These are phyloP conservation scores for Darksidea phi DNA, from an alignment of 495 filamentous ascomycete genomes.

Conservation along the genomic window DNA sequence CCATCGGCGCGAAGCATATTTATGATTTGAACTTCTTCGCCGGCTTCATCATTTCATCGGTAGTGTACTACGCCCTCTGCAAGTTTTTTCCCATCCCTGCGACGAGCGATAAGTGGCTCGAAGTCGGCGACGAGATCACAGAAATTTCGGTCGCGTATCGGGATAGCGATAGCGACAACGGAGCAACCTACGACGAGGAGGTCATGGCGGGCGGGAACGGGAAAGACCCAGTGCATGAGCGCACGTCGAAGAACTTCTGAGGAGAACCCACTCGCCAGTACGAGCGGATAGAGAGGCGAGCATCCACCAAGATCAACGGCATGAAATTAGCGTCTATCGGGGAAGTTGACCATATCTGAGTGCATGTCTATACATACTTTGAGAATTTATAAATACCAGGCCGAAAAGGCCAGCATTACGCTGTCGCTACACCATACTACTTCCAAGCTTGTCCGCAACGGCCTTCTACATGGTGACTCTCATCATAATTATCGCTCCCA, in stretches of 20 bases:
- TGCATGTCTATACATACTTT: too few relatives aligned
- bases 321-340: too few relatives aligned
- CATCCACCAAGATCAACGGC: too few relatives aligned
- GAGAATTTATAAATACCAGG: too few relatives aligned
- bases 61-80: slow-evolving; percentile 68
- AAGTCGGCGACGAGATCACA: slow-evolving; percentile 64
- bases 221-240: slow-evolving; percentile 1
- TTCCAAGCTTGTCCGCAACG: too few relatives aligned
- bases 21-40: slow-evolving; percentile 90
- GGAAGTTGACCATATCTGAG: too few relatives aligned
- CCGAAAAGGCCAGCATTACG: too few relatives aligned
- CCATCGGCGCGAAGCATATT: slow-evolving; percentile 76
- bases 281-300: too few relatives aligned
- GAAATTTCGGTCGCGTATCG: slow-evolving; percentile 48
- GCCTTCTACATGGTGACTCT: too few relatives aligned
- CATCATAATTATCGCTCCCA: too few relatives aligned
- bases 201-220: slow-evolving; percentile 15
- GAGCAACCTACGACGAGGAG: slow-evolving; percentile 27
- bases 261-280: too few relatives aligned
- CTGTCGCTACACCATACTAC: too few relatives aligned
- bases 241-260: background rate
- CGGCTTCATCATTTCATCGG: slow-evolving; percentile 70
- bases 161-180: slow-evolving; percentile 32
- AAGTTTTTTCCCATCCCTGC: slow-evolving; percentile 70
- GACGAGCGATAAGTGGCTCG: slow-evolving; percentile 73